Evolutionary conservation across 2,329 filamentous ascomycete genomes (phyloP), one percentile per base, ranked within the genome.

Genomic region (Xenoacremonium recifei): DNA sequence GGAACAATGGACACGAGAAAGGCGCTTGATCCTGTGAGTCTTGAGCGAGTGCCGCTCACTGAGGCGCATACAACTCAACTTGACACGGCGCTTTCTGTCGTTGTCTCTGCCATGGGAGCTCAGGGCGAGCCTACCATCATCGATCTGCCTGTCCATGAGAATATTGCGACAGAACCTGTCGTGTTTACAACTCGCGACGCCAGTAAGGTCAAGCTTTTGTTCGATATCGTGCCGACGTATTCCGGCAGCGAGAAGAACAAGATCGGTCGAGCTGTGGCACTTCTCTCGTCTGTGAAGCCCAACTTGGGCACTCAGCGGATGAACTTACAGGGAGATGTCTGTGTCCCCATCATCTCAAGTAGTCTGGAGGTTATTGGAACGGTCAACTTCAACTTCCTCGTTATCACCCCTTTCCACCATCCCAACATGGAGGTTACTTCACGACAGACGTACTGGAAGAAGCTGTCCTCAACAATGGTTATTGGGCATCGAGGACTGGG

Each of bases 191-290:
- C 92, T 0, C 76, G 68, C 2, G 89, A 97, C 59, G 75, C 84
- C 1, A 76, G 79, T 20, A 89, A 89, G 57, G 91, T 96, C 45
- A 95, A 92, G 63, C 72, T 99, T 9, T 73, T 95, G 39, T 99
- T 99, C 56, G 93, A 99, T 57, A 88, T 99, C 52, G 84, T 97
- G 2, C 93, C 92, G 2, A 99, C 93, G 0, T 97, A 97, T 66
- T 87, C 92, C 30, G 93, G 92, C 4, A 87, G 87, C 54, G 77
- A 93, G 51, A 89, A 96, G 57, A 82, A 89, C 63, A 86, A 95
- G 59, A 84, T 99, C 44, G 93, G 92, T 3, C 85, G 93, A 29
- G 93, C 82, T 17, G 91, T 96, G 18, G 92, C 93, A 2, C 71
- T 97, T 35, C 76, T 99, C 2, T 95, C 89, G 1, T 89, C 84